phyloP scores from a whole-genome alignment of 495 filamentous ascomycete genomes.

The Hypoxylon intermedium region DNA sequence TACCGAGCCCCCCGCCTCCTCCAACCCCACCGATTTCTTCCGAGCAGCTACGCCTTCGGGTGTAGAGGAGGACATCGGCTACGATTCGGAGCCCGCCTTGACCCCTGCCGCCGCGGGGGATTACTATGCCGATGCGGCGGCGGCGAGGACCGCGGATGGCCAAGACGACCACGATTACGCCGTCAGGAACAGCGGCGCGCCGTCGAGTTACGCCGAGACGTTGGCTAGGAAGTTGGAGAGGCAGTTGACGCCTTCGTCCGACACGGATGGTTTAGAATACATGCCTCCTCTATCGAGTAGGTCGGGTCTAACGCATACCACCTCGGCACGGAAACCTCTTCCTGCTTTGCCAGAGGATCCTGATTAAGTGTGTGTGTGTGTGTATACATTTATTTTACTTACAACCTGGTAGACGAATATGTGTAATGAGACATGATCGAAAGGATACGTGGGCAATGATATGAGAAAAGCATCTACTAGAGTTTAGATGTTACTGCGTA shows the following conservation, averaged over 20 bases:
- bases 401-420: conserved; percentile 10
- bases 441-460: background rate
- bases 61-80: conserved; percentile 37
- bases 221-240: conserved; percentile 36
- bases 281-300: conserved; percentile 27
- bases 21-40: conserved; percentile 18
- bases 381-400: conserved; percentile 6
- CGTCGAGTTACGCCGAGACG: conserved; percentile 23
- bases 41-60: conserved; percentile 36
- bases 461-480: background rate
- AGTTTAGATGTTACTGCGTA: background rate
- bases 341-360: conserved; percentile 58
- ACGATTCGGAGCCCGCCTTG: conserved; percentile 42
- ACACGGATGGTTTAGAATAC: conserved; percentile 34
- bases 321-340: conserved; percentile 53
- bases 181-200: conserved; percentile 3
- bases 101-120: conserved; percentile 25
- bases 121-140: conserved; percentile 28
- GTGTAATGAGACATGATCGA: conserved; percentile 35
- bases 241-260: conserved; percentile 49
- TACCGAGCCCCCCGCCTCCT: conserved; percentile 23
- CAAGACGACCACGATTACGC: conserved; percentile 5
- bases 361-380: conserved; percentile 32
- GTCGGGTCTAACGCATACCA: conserved; percentile 32
- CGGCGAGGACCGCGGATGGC: conserved; percentile 2